phyloP scores from a whole-genome alignment of 2,329 filamentous ascomycete species.

The Sphaerulina vaccinii region DNA sequence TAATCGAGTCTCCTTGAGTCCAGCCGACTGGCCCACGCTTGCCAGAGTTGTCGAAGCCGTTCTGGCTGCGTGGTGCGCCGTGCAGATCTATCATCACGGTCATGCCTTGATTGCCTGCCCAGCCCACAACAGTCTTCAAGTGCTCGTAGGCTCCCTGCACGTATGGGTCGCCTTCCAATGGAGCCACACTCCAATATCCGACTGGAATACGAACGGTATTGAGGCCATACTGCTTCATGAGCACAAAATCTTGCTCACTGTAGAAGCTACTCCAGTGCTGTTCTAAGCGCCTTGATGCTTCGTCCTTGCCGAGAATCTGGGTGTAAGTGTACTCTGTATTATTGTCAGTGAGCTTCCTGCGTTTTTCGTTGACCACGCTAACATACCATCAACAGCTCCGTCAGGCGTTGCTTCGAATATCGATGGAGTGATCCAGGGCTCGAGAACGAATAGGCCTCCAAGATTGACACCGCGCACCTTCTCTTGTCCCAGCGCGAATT shows the following conservation, averaged over 20 bases:
- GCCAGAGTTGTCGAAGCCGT: slow-evolving; percentile 68
- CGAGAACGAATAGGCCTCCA: slow-evolving; percentile 62
- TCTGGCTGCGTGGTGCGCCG: slow-evolving; percentile 63
- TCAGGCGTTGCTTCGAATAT: slow-evolving; percentile 53
- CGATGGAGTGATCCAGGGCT: slow-evolving; percentile 64
- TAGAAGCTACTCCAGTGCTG: slow-evolving; percentile 41
- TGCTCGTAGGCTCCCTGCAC: slow-evolving; percentile 49
- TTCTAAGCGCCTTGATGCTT: slow-evolving; percentile 44
- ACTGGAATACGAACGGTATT: slow-evolving; percentile 52
- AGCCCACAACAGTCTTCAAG: slow-evolving; percentile 49
- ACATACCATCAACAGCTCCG: slow-evolving; percentile 53
- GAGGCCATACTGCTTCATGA: slow-evolving; percentile 40
- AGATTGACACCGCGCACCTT: slow-evolving; percentile 66
- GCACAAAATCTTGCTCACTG: slow-evolving; percentile 44
- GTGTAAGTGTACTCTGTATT: slow-evolving; percentile 33
- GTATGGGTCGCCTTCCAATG: slow-evolving; percentile 50
- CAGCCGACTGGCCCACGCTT: slow-evolving; percentile 48
- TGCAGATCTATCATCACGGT: slow-evolving; percentile 69
- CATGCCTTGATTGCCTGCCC: slow-evolving; percentile 56
- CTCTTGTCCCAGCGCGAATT: slow-evolving; percentile 53
- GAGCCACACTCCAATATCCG: slow-evolving; percentile 58
- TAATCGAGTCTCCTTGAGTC: slow-evolving; percentile 46
- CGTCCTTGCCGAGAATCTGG: slow-evolving; percentile 48
- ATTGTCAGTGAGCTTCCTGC: slow-evolving; percentile 1
- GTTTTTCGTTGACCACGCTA: too few species aligned